These are phyloP conservation scores for Termitomyces sp. DNA, from an alignment of 768 basidiomycete genomes.

Conservation along the genomic window DNA sequence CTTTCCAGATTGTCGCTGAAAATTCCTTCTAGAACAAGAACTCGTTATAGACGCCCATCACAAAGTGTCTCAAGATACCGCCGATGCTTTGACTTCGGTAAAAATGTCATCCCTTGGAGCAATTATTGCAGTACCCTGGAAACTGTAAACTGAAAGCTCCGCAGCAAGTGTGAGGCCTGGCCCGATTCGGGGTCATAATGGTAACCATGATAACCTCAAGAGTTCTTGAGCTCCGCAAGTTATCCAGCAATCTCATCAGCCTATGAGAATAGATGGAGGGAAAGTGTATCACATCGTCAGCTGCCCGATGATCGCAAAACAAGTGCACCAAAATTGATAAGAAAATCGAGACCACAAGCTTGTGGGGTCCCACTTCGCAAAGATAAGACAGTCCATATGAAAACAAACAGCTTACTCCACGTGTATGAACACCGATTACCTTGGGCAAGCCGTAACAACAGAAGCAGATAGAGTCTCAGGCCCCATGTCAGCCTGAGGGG, in stretches of 20 bases:
- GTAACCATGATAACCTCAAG: background rate
- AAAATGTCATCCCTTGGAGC: background rate
- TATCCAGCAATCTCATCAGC: background rate
- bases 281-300: background rate
- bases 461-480: background rate
- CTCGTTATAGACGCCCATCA: background rate
- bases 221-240: background rate
- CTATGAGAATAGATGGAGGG: background rate
- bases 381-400: background rate
- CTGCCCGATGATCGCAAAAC: background rate
- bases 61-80: background rate
- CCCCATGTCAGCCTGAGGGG: background rate
- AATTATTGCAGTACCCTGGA: background rate
- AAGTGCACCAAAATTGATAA: background rate
- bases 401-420: background rate
- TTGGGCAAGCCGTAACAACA: background rate
- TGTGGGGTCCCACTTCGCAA: background rate
- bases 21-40: background rate
- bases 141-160: background rate
- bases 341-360: background rate
- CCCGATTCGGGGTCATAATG: background rate
- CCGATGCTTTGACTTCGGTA: background rate
- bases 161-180: background rate
- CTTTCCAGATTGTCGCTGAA: background rate
- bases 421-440: background rate